phyloP scores from a whole-genome alignment of 2,329 filamentous ascomycete genomes.

The Trichoderma breve region DNA sequence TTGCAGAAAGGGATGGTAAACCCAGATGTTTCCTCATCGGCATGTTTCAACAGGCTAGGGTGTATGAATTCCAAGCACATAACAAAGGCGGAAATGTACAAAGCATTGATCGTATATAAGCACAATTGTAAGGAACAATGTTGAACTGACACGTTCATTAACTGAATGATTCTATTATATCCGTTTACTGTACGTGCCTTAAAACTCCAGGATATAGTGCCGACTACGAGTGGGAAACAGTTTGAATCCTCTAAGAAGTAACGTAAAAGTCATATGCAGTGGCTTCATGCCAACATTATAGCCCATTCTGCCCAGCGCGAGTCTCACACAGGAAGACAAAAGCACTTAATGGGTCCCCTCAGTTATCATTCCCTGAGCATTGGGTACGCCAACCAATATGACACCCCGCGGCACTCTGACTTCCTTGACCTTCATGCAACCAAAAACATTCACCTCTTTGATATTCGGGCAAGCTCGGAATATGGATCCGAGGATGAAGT shows the following conservation, averaged over 20 bases:
- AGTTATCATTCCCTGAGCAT: slow-evolving; percentile 59
- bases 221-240: background rate
- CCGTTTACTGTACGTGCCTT: background rate
- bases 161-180: background rate
- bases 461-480: slow-evolving; percentile 63
- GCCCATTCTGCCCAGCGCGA: background rate
- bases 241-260: background rate
- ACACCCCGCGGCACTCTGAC: slow-evolving; percentile 54
- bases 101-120: background rate
- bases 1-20: background rate
- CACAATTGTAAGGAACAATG: background rate
- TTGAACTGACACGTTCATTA: background rate
- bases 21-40: background rate
- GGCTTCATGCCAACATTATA: background rate
- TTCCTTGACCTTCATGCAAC: slow-evolving; percentile 61
- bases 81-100: background rate
- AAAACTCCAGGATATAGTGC: background rate
- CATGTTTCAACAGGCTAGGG: background rate
- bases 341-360: slow-evolving; percentile 41
- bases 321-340: background rate
- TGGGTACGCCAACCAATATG: slow-evolving; percentile 58
- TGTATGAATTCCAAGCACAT: background rate
- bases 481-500: slow-evolving; percentile 61
- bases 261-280: background rate
- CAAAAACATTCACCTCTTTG: slow-evolving; percentile 60